These are phyloP conservation scores for Penicillium longicatenatum DNA, from an alignment of 495 filamentous ascomycete species.

Conservation along the genomic window DNA sequence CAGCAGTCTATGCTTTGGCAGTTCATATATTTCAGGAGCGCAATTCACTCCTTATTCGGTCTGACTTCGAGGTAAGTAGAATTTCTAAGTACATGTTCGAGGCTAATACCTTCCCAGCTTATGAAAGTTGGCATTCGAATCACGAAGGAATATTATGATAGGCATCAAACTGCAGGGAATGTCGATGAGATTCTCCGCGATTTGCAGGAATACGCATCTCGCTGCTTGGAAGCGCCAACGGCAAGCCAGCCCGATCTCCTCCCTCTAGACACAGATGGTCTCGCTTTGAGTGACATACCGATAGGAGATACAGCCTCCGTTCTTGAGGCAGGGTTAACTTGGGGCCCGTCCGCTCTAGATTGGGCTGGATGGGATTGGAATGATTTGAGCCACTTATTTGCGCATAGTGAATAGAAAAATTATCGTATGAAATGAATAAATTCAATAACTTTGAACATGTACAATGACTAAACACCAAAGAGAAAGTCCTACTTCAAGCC, in stretches of 20 bases:
- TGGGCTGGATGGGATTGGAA: slow-evolving; percentile 23
- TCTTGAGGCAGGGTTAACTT: neutral
- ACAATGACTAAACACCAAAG: no score
- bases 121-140: slow-evolving; percentile 18
- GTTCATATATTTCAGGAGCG: slow-evolving; percentile 13
- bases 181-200: slow-evolving; percentile 11
- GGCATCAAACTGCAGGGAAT: slow-evolving; percentile 9
- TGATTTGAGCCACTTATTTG: slow-evolving; percentile 19
- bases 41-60: slow-evolving; percentile 15
- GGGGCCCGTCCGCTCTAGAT: slow-evolving; percentile 13
- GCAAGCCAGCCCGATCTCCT: no score
- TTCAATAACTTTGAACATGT: no score
- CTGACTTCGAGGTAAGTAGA: slow-evolving; percentile 15
- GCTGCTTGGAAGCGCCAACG: neutral
- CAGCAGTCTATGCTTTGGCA: slow-evolving; percentile 11
- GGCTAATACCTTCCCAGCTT: slow-evolving; percentile 6
- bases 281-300: neutral
- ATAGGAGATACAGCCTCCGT: neutral
- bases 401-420: slow-evolving; percentile 9
- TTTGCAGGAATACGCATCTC: neutral
- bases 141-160: slow-evolving; percentile 9
- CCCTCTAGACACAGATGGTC: no score
- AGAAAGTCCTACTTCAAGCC: slow-evolving; percentile 2
- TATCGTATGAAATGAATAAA: neutral
- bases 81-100: neutral